Conservation (phyloP, 768 basidiomycete genomes). For the Trametes punicea region DNA sequence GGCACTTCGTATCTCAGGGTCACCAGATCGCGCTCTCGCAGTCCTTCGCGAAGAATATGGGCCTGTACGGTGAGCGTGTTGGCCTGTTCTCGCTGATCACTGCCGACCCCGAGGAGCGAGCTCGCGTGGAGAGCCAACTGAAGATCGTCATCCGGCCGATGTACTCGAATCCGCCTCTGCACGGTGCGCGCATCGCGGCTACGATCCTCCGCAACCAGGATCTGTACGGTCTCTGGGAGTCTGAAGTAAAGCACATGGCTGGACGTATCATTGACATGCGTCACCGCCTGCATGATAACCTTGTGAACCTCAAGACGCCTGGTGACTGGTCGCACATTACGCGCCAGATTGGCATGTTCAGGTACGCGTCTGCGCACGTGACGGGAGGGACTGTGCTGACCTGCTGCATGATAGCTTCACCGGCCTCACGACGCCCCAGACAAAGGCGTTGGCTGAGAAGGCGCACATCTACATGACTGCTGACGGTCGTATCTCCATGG, state of each 20-base stretch:
- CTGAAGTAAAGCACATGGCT: constrained; percentile 94
- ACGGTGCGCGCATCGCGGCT: constrained; percentile 84
- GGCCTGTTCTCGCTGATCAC: constrained; percentile 91
- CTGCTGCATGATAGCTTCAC: constrained; percentile 55
- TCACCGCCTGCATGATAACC: constrained; percentile 70
- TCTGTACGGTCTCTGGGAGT: constrained; percentile 85
- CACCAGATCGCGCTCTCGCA: constrained; percentile 91
- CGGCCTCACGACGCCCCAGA: constrained; percentile 75
- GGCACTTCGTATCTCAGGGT: constrained; percentile 87
- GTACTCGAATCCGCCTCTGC: constrained; percentile 96
- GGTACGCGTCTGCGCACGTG: constrained; percentile 44
- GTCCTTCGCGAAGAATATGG: constrained; percentile 99
- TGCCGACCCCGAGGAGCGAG: constrained; percentile 67
- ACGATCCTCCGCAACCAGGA: constrained; percentile 73
- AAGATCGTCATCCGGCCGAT: constrained; percentile 94
- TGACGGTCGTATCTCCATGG: constrained; percentile 93
- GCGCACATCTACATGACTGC: constrained; percentile 94
- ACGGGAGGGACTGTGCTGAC: neutral
- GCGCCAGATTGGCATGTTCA: constrained; percentile 97
- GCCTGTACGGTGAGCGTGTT: constrained; percentile 96
- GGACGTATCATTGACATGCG: constrained; percentile 93
- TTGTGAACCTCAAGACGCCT: constrained; percentile 84
- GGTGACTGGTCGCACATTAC: constrained; percentile 95
- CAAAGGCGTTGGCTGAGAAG: constrained; percentile 78
- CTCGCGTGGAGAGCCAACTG: constrained; percentile 87